Conservation (phyloP, 495 filamentous ascomycete genomes). For the Massariosphaeria phaeospora region DNA sequence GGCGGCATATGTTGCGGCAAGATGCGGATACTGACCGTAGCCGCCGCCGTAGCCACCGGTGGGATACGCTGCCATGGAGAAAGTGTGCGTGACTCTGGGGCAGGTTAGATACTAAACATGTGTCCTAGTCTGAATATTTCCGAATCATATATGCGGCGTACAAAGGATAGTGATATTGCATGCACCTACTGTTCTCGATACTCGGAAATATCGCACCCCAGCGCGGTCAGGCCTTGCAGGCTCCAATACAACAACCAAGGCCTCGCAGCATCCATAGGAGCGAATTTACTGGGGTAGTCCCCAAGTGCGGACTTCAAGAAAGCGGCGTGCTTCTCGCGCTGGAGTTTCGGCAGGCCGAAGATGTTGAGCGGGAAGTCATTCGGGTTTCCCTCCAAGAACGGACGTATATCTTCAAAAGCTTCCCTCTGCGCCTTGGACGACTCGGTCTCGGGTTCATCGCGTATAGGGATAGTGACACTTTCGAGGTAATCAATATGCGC, state of each 20-base stretch:
- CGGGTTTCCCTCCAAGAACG: constrained; percentile 53
- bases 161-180: not conserved
- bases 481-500: constrained; percentile 39
- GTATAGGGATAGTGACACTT: constrained; percentile 49
- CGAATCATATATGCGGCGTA: too few species aligned
- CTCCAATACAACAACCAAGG: constrained; percentile 96
- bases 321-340: constrained; percentile 63
- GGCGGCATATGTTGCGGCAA: constrained; percentile 81
- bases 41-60: constrained; percentile 90
- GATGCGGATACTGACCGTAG: constrained; percentile 81
- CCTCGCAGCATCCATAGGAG: constrained; percentile 70
- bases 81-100: constrained; percentile 59
- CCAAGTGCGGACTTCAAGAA: constrained; percentile 68
- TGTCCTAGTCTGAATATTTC: too few species aligned
- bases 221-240: constrained; percentile 61
- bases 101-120: not conserved
- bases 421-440: constrained; percentile 63
- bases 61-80: constrained; percentile 73
- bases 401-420: constrained; percentile 63
- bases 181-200: constrained; percentile 59
- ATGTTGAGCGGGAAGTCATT: constrained; percentile 51
- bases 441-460: constrained; percentile 62
- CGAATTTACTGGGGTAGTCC: constrained; percentile 60
- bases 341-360: constrained; percentile 67
- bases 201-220: constrained; percentile 68